phyloP scores from a whole-genome alignment of 1,139 yeast genomes.

The Blastobotrys arbuscula region DNA sequence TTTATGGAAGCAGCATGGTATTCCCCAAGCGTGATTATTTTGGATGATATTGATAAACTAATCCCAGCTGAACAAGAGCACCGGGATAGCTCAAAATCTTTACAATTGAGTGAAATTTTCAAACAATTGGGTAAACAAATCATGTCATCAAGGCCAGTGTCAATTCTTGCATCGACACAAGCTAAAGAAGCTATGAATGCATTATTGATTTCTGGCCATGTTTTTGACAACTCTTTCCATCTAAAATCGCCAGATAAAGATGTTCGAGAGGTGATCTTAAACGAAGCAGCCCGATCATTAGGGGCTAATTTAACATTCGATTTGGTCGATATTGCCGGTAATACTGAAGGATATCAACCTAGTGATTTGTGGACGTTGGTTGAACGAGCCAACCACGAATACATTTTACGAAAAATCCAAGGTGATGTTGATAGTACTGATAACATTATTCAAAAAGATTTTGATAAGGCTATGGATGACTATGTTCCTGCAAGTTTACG shows the following conservation, averaged over 20 bases:
- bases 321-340: constrained; percentile 61
- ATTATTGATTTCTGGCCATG: constrained; percentile 58
- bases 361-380: constrained; percentile 67
- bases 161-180: constrained; percentile 52
- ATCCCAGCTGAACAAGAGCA: constrained; percentile 71
- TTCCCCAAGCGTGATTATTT: constrained; percentile 64
- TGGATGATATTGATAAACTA: constrained; percentile 78
- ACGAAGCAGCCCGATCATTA: constrained; percentile 39
- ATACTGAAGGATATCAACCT: constrained; percentile 87
- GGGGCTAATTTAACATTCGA: constrained; percentile 43
- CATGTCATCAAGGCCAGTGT: constrained; percentile 42
- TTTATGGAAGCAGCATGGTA: constrained; percentile 68
- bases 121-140: constrained; percentile 38
- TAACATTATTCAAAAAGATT: constrained; percentile 32
- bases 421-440: background rate
- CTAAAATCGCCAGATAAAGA: constrained; percentile 67
- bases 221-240: constrained; percentile 58
- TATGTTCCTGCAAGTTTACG: constrained; percentile 78
- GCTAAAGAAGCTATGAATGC: constrained; percentile 65
- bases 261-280: constrained; percentile 50
- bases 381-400: constrained; percentile 66
- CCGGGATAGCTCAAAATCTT: constrained; percentile 53
- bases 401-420: constrained; percentile 22
- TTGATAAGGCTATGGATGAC: constrained; percentile 55
- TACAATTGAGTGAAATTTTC: constrained; percentile 51